Percentiles rank a stretch among this genome's conserved stretches.
Evolutionary conservation across 2,329 filamentous ascomycete species (phyloP).

Genomic region (Alternaria conjuncta): DNA sequence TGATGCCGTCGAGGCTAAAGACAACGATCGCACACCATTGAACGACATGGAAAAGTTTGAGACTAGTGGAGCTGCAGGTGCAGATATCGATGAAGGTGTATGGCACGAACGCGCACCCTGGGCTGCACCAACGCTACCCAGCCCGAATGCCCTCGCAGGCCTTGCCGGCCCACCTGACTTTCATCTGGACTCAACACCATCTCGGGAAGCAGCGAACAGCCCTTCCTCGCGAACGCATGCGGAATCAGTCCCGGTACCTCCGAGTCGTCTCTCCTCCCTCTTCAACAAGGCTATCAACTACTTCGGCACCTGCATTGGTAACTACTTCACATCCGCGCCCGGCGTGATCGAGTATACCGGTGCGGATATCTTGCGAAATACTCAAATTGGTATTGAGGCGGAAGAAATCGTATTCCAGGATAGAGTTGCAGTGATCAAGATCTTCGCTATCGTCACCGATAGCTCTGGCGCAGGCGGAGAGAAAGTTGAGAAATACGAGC

Average conservation of each 20-base stretch:
- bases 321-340: background rate
- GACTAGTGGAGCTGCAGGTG: background rate
- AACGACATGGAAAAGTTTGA: background rate
- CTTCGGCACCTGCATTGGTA: background rate
- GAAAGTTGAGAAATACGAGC: background rate
- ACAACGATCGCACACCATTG: background rate
- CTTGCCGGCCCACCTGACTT: background rate
- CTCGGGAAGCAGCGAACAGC: background rate
- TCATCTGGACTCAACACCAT: background rate
- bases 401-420: background rate
- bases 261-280: background rate
- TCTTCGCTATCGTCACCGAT: background rate
- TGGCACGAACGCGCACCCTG: background rate
- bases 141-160: background rate
- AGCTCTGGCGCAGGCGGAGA: background rate
- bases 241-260: background rate
- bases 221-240: background rate
- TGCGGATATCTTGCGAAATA: background rate
- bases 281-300: background rate
- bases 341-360: conserved; percentile 1
- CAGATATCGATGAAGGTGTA: background rate
- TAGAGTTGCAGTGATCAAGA: background rate
- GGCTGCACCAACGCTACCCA: too few relatives aligned
- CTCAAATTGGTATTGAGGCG: background rate
- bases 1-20: background rate